Evolutionary conservation across 495 filamentous ascomycete species (phyloP), one percentile per base, ranked within the genome.

Genomic region (Margaritispora aquatica): DNA sequence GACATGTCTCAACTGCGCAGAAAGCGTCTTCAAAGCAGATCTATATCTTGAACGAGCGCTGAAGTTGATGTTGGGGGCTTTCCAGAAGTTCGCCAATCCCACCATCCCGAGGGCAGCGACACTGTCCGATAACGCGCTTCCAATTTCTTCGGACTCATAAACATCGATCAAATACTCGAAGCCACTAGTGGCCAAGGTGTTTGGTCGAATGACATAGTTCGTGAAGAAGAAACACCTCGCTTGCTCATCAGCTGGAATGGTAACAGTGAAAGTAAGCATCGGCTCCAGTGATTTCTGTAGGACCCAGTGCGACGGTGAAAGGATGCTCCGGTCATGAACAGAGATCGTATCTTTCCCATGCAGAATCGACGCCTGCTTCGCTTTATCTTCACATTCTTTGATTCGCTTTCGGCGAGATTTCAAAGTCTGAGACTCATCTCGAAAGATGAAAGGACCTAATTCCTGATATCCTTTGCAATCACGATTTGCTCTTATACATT

Each of bases 391-490:
- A 13, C 51, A 22, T 0, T 55, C 55, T 26, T 58, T 64, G 5
- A 29, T 10, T 5, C 55, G 44, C 41, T 55, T 44, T 15, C 50
- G 51, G 26, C 78, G 81, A 20, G 64, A 70, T 15, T 70, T 71
- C 26, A 81, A 72, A 26, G 72, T 68, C 49, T 73, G 70, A 53
- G 76, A 80, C 68, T 90, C 84, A 65, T 89, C 84, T 26, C 86
- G 83, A 68, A 90, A 90, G 77, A 88, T 82, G 44, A 89, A 71
- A 46, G 85, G 84, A 34, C 85, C 69, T 54, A 84, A 77, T 55
- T 88, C 85, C 55, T 86, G 77, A 65, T 90, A 90, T 23, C 87
- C 87, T 53, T 84, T 83, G 64, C 87, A 90, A 61, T 72, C 71
- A 64, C 84, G 75, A 62, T 78, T 78, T 51, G 81, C 77, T 66